phyloP scores from a whole-genome alignment of 805 yeast species.

The Pichia membranifaciens region DNA sequence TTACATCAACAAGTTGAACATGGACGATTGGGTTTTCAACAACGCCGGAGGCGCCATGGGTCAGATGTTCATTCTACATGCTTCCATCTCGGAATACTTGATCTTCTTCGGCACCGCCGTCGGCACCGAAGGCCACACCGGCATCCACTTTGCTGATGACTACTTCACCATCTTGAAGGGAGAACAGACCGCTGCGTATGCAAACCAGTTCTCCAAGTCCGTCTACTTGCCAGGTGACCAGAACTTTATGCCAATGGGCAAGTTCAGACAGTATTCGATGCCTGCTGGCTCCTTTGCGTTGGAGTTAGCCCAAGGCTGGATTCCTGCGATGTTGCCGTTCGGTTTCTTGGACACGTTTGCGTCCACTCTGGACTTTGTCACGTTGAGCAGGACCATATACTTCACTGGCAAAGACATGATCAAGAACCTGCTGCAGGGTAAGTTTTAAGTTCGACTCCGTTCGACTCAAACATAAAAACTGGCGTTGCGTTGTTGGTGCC shows the following conservation, averaged over 20 bases:
- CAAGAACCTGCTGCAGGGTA: conserved; percentile 60
- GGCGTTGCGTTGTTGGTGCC: no score
- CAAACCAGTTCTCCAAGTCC: conserved; percentile 58
- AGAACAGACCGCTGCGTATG: conserved; percentile 64
- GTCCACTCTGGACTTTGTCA: conserved; percentile 72
- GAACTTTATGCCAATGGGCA: conserved; percentile 72
- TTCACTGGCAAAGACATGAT: conserved; percentile 78
- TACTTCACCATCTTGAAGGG: conserved; percentile 89
- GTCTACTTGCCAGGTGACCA: conserved; percentile 82
- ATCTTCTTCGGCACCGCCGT: conserved; percentile 90
- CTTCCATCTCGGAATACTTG: conserved; percentile 87
- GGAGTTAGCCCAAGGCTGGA: conserved; percentile 98
- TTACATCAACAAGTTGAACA: conserved; percentile 61
- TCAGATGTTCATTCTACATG: conserved; percentile 89
- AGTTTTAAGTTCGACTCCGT: conserved; percentile 47
- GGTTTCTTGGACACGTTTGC: conserved; percentile 78
- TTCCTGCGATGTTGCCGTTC: conserved; percentile 96
- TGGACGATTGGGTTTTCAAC: conserved; percentile 91
- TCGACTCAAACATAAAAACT: no score
- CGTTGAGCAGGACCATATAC: conserved; percentile 62
- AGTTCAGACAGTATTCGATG: conserved; percentile 81
- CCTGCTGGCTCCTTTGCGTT: conserved; percentile 77
- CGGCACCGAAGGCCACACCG: conserved; percentile 96
- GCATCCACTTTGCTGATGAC: conserved; percentile 95
- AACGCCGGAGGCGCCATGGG: conserved; percentile 99